These are phyloP conservation scores for Aschersonia sp. DNA, from an alignment of 2,329 filamentous ascomycete genomes.

Conservation along the genomic window DNA sequence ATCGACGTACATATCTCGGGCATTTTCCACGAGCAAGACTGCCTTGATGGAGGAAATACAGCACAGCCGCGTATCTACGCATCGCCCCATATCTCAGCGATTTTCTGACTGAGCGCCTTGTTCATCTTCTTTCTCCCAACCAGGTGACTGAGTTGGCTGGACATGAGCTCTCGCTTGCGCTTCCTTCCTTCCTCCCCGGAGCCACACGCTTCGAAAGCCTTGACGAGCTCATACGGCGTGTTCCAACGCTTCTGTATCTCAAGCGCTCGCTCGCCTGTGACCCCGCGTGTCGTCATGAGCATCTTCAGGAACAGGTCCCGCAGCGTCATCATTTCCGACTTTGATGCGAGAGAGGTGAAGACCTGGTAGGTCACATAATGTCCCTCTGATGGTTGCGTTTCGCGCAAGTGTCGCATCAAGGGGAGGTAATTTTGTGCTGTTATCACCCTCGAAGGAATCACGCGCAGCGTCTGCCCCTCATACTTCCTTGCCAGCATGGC, in stretches of 20 bases:
- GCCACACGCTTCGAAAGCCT: slow-evolving; percentile 48
- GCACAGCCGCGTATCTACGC: slow-evolving; percentile 12
- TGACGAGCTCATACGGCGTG: slow-evolving; percentile 57
- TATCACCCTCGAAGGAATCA: slow-evolving; percentile 53
- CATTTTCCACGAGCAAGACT: background rate
- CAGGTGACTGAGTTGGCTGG: slow-evolving; percentile 37
- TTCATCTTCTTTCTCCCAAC: slow-evolving; percentile 55
- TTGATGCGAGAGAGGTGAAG: slow-evolving; percentile 59
- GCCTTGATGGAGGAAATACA: background rate
- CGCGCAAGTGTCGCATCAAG: slow-evolving; percentile 42
- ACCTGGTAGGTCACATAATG: slow-evolving; percentile 56
- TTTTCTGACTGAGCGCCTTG: slow-evolving; percentile 49
- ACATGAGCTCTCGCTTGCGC: slow-evolving; percentile 46
- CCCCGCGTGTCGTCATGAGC: slow-evolving; percentile 65
- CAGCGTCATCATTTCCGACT: slow-evolving; percentile 59
- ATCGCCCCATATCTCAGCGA: slow-evolving; percentile 60
- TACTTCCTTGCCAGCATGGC: slow-evolving; percentile 51
- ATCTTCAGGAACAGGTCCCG: slow-evolving; percentile 70
- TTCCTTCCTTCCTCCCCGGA: slow-evolving; percentile 33
- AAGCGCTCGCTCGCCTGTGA: slow-evolving; percentile 64
- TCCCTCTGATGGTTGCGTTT: slow-evolving; percentile 30
- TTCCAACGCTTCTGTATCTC: slow-evolving; percentile 70
- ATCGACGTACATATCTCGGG: background rate
- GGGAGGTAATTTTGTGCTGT: slow-evolving; percentile 52
- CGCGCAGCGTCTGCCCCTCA: slow-evolving; percentile 36